Conservation (phyloP, 2,329 filamentous ascomycete genomes). For the Fusarium citri region DNA sequence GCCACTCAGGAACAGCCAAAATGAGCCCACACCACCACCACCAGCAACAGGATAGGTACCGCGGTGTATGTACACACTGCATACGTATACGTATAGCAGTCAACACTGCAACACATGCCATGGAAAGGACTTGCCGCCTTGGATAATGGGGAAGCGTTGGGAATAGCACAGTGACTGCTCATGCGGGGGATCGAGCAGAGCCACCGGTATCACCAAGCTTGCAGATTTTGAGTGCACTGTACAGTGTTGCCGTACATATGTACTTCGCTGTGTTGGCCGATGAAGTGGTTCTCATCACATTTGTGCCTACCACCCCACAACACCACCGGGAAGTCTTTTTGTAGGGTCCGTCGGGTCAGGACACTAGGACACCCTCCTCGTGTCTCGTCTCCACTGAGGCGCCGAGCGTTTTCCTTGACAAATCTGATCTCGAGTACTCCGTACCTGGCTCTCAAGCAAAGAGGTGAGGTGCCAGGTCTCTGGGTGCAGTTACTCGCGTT, state of each 20-base stretch:
- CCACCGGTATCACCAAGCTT: conserved; percentile 22
- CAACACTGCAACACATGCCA: background rate
- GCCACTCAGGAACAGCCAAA: conserved; percentile 33
- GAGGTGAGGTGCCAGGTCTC: conserved; percentile 7
- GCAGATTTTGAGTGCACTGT: conserved; percentile 1
- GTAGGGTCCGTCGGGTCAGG: conserved; percentile 14
- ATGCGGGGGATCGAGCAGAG: conserved; percentile 8
- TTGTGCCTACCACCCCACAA: conserved; percentile 23
- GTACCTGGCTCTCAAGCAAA: conserved; percentile 4
- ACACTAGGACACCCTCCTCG: conserved; percentile 22
- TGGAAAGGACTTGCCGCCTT: background rate
- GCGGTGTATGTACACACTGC: background rate
- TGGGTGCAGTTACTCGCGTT: conserved; percentile 20
- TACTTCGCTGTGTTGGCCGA: conserved; percentile 21
- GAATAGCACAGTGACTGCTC: conserved; percentile 17
- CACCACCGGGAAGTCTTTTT: conserved; percentile 30
- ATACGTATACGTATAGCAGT: background rate
- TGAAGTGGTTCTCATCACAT: conserved; percentile 24
- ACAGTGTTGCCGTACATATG: conserved; percentile 18
- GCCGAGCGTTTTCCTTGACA: conserved; percentile 40
- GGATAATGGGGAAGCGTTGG: conserved; percentile 5
- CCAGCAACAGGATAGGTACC: conserved; percentile 15
- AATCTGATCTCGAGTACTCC: conserved; percentile 39
- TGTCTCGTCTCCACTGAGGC: conserved; percentile 36
- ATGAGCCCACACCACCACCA: conserved; percentile 35